Conservation (phyloP, 108 stramenopile species). For the Aurantiochytrium sp. region DNA sequence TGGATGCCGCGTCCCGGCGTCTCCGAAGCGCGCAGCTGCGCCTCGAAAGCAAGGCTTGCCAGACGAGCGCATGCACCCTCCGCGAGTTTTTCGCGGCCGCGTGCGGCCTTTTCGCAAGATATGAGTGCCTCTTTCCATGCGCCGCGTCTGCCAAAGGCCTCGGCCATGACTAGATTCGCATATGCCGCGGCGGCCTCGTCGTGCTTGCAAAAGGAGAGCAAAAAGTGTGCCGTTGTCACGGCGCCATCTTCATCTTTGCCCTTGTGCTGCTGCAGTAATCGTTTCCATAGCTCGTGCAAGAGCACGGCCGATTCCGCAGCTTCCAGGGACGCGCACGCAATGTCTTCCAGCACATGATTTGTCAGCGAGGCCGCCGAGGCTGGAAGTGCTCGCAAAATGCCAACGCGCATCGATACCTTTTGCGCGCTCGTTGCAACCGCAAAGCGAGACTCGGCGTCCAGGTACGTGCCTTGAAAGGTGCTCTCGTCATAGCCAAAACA, state of each 20-base stretch:
- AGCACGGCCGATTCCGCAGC: neutral
- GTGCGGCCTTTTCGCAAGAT: neutral
- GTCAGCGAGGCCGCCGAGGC: neutral
- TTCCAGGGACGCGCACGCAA: neutral
- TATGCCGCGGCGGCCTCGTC: neutral
- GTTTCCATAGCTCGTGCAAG: neutral
- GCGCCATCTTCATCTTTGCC: neutral
- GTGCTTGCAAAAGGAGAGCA: neutral
- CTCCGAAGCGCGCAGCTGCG: neutral
- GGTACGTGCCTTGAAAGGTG: neutral
- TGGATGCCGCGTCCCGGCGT: neutral
- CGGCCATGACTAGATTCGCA: neutral
- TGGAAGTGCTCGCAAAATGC: neutral
- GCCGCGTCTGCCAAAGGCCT: neutral
- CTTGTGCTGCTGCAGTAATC: neutral
- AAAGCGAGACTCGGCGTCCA: neutral
- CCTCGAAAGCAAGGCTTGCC: neutral
- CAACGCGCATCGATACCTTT: neutral
- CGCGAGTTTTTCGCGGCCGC: neutral
- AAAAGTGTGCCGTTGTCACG: neutral
- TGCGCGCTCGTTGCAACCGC: neutral
- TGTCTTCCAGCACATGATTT: neutral
- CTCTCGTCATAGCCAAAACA: neutral
- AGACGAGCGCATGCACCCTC: neutral
- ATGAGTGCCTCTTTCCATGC: neutral